Evolutionary conservation across 345 rosid species (phyloP).

Genomic region (Melaleuca quinquenervia): DNA sequence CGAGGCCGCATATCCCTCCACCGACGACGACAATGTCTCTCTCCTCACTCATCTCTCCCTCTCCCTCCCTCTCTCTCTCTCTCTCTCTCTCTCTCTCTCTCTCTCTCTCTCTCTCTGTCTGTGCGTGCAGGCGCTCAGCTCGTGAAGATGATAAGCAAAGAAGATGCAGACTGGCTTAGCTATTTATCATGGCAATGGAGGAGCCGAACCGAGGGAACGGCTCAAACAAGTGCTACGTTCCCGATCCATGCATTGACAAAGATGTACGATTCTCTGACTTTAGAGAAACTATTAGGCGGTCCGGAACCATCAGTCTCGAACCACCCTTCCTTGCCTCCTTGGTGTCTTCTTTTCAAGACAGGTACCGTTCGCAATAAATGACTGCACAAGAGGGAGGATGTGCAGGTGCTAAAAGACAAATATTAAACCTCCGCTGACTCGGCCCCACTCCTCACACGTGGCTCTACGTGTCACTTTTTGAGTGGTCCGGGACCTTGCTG

Average conservation of each 20-base stretch:
- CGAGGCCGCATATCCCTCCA: constrained; percentile 57
- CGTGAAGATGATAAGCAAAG: background rate
- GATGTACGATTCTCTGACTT: background rate
- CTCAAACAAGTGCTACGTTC: background rate
- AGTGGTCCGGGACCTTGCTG: too few species aligned
- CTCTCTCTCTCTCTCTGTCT: background rate
- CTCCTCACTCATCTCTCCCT: constrained; percentile 7
- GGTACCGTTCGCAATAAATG: too few species aligned
- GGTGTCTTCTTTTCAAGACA: too few species aligned
- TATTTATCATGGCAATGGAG: background rate
- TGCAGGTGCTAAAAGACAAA: too few species aligned
- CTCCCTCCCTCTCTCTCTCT: background rate
- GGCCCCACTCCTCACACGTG: too few species aligned
- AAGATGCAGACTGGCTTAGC: background rate
- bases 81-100: background rate
- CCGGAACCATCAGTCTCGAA: too few species aligned
- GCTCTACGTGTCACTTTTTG: too few species aligned
- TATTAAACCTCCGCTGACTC: too few species aligned
- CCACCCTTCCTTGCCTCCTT: too few species aligned
- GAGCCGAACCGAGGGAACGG: background rate
- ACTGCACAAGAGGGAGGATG: too few species aligned
- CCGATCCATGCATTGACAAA: background rate
- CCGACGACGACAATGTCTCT: constrained; percentile 36
- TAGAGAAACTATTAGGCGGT: too few species aligned
- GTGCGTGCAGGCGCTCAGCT: background rate